Percentiles rank a stretch among this genome's conserved stretches.
These are phyloP conservation scores for Inonotus obliquus DNA, from an alignment of 1,284 basidiomycete genomes.

Conservation along the genomic window DNA sequence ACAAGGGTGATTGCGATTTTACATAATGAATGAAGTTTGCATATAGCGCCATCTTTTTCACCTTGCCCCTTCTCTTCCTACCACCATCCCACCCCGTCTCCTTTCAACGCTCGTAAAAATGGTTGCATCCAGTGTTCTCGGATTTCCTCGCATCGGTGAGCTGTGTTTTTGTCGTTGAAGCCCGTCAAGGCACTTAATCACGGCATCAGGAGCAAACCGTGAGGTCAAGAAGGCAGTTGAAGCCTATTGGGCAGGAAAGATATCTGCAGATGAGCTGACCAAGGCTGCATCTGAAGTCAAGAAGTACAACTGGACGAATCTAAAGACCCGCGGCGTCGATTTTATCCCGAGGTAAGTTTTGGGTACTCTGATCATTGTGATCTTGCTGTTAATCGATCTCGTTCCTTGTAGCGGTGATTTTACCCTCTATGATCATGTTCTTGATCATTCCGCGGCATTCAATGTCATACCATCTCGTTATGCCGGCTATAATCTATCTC, in stretches of 20 bases:
- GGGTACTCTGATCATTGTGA: slow-evolving; percentile 13
- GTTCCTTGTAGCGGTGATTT: slow-evolving; percentile 80
- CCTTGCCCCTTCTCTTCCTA: slow-evolving; percentile 1
- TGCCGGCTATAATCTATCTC: slow-evolving; percentile 79
- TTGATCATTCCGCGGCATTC: slow-evolving; percentile 96
- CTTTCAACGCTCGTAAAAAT: slow-evolving; percentile 32
- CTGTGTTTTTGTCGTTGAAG: slow-evolving; percentile 15
- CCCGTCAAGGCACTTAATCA: slow-evolving; percentile 1
- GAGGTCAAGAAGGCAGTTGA: slow-evolving; percentile 99
- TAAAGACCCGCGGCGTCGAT: slow-evolving; percentile 89
- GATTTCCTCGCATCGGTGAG: slow-evolving; percentile 95
- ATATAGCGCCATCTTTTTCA: slow-evolving; percentile 3
- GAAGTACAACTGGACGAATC: slow-evolving; percentile 85
- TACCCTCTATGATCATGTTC: slow-evolving; percentile 97
- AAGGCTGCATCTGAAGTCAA: slow-evolving; percentile 87
- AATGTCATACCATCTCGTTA: slow-evolving; percentile 97
- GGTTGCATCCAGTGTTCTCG: slow-evolving; percentile 85
- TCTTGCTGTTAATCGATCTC: slow-evolving; percentile 24
- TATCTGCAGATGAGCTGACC: slow-evolving; percentile 84
- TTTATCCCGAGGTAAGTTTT: slow-evolving; percentile 80
- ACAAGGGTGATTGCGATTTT: background rate
- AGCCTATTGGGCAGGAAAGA: slow-evolving; percentile 96
- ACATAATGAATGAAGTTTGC: background rate
- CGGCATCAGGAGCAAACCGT: slow-evolving; percentile 74
- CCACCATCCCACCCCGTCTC: background rate